phyloP scores from a whole-genome alignment of 345 rosid genomes.

The Lepidium africanum region DNA sequence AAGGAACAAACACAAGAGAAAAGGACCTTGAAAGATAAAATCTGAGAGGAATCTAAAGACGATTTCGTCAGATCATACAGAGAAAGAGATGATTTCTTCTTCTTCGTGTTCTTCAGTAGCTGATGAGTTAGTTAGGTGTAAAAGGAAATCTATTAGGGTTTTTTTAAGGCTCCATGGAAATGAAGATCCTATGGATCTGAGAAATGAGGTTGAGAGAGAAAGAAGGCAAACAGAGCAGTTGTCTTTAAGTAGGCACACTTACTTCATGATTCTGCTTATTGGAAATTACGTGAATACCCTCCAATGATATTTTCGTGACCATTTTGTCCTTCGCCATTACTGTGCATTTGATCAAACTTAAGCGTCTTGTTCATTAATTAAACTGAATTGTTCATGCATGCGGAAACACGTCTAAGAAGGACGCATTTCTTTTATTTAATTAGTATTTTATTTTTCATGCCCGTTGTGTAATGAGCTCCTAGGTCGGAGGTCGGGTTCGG shows the following conservation, averaged over 20 bases:
- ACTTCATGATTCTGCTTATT: not conserved
- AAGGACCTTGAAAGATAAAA: not conserved
- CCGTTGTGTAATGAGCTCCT: no score
- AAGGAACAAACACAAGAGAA: not conserved
- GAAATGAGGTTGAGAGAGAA: constrained; percentile 14
- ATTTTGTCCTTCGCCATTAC: not conserved
- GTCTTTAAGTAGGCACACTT: constrained; percentile 19
- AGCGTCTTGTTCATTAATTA: not conserved
- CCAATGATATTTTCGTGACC: not conserved
- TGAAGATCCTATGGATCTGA: constrained; percentile 26
- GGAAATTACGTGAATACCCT: constrained; percentile 1
- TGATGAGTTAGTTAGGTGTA: not conserved
- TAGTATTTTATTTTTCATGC: not conserved
- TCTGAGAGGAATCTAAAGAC: not conserved
- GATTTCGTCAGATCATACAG: not conserved
- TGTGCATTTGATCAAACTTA: not conserved
- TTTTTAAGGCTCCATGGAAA: constrained; percentile 17
- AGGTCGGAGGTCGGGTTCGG: no score
- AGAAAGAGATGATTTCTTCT: not conserved
- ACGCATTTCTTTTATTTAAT: not conserved
- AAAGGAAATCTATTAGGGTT: constrained; percentile 8
- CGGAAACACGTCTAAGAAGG: not conserved
- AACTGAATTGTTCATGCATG: constrained; percentile 1
- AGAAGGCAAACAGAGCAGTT: constrained; percentile 9
- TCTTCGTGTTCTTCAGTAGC: not conserved